phyloP scores from a whole-genome alignment of 2,329 filamentous ascomycete genomes.

The Microsporum audouinii region DNA sequence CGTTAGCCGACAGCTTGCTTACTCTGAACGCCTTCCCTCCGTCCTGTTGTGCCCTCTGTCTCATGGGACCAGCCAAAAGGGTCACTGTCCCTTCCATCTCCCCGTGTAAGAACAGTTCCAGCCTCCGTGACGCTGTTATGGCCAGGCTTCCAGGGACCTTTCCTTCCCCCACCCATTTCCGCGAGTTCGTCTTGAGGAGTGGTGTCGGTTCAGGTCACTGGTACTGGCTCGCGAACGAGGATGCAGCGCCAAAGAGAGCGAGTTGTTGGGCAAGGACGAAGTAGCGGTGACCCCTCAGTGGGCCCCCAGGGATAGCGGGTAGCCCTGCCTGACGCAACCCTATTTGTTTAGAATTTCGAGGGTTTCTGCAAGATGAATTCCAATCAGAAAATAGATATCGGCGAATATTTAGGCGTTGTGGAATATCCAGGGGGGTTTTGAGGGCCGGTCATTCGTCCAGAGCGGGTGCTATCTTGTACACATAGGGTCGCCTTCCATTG shows the following conservation, averaged over 20 bases:
- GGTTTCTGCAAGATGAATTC: constrained; percentile 3
- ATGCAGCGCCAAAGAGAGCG: constrained; percentile 4
- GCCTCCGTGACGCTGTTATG: too few relatives aligned
- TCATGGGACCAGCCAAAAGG: background rate
- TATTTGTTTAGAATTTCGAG: constrained; percentile 8
- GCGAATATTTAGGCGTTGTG: constrained; percentile 1
- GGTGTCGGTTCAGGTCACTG: constrained; percentile 6
- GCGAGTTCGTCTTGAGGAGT: background rate
- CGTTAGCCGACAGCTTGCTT: background rate
- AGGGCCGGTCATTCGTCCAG: constrained; percentile 10
- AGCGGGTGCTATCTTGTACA: background rate
- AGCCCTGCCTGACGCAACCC: constrained; percentile 15
- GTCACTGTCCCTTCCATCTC: background rate
- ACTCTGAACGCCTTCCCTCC: background rate
- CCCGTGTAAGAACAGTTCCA: background rate
- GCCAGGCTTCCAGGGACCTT: background rate
- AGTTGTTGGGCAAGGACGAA: constrained; percentile 12
- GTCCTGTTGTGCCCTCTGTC: background rate
- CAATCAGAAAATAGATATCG: constrained; percentile 11
- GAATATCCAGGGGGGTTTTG: background rate
- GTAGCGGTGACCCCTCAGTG: constrained; percentile 16
- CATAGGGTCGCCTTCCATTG: background rate
- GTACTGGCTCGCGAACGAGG: constrained; percentile 5
- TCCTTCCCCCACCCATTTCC: background rate
- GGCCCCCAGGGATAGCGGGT: constrained; percentile 12